Percentiles rank a stretch among this genome's conserved stretches.
These are phyloP conservation scores for Babesia bovis DNA, from an alignment of 169 alveolate species.

Conservation along the genomic window DNA sequence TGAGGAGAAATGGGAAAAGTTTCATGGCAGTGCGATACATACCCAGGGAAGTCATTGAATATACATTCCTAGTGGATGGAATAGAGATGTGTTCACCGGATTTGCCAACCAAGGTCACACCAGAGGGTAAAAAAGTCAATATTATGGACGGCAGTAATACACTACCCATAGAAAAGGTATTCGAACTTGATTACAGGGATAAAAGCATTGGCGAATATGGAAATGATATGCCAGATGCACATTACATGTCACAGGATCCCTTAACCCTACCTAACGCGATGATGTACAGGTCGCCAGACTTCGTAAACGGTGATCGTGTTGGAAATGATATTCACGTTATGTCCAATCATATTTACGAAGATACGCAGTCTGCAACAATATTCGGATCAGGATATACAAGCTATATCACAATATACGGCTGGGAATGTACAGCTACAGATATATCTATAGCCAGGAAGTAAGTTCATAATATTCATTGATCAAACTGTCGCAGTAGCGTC, in stretches of 20 bases:
- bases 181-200: conserved; percentile 8
- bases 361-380: conserved; percentile 4
- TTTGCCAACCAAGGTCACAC: conserved; percentile 30
- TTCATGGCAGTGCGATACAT: conserved; percentile 45
- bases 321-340: conserved; percentile 51
- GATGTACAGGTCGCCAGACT: conserved; percentile 58
- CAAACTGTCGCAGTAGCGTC: conserved; percentile 11
- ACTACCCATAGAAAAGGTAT: conserved; percentile 23
- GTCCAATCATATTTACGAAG: conserved; percentile 59
- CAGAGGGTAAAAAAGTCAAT: conserved; percentile 36
- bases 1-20: conserved; percentile 52
- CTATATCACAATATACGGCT: conserved; percentile 49
- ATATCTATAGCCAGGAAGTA: not conserved
- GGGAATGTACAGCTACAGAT: conserved; percentile 30
- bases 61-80: conserved; percentile 55
- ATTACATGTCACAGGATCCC: conserved; percentile 48
- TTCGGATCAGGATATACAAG: conserved; percentile 45
- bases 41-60: conserved; percentile 33
- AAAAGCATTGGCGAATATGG: conserved; percentile 6
- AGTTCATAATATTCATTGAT: not conserved
- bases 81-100: conserved; percentile 51
- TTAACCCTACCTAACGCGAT: conserved; percentile 36
- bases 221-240: conserved; percentile 25
- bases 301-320: conserved; percentile 41
- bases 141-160: conserved; percentile 34